Evolutionary conservation across 345 rosid species (phyloP).

Genomic region (Hypericum perforatum): DNA sequence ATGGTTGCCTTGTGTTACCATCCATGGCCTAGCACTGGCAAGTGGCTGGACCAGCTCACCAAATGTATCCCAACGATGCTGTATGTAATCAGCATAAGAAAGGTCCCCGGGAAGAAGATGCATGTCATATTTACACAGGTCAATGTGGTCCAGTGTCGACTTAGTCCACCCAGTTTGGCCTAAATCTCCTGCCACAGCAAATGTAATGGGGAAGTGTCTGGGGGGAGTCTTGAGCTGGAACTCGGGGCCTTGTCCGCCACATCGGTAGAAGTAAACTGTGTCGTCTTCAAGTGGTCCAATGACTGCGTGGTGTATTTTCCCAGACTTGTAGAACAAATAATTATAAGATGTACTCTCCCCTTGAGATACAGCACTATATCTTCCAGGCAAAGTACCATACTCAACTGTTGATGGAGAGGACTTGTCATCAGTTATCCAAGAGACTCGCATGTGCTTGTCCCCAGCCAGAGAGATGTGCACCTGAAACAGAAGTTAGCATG

Average conservation of each 20-base stretch:
- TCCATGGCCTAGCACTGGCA: conserved; percentile 94
- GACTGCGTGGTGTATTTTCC: conserved; percentile 80
- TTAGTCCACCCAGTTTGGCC: conserved; percentile 98
- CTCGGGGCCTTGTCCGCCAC: conserved; percentile 79
- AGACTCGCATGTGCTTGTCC: conserved; percentile 65
- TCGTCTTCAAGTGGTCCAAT: conserved; percentile 68
- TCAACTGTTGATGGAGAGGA: conserved; percentile 59
- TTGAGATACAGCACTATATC: conserved; percentile 32
- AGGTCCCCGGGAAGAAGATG: conserved; percentile 94
- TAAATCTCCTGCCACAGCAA: conserved; percentile 91
- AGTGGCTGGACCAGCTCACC: conserved; percentile 87
- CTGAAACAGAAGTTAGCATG: conserved; percentile 16
- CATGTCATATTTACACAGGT: conserved; percentile 57
- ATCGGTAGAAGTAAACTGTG: conserved; percentile 61
- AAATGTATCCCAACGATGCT: conserved; percentile 83
- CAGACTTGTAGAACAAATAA: conserved; percentile 66
- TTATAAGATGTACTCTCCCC: conserved; percentile 82
- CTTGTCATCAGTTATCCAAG: conserved; percentile 65
- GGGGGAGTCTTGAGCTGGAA: conserved; percentile 87
- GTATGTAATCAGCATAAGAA: conserved; percentile 85
- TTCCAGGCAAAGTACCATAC: conserved; percentile 69
- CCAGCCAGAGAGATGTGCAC: conserved; percentile 78
- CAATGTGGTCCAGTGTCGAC: conserved; percentile 77
- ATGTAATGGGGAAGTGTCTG: conserved; percentile 59
- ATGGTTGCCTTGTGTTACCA: conserved; percentile 97